phyloP scores from a whole-genome alignment of 2,329 filamentous ascomycete species.

The Pleomassaria siparia region DNA sequence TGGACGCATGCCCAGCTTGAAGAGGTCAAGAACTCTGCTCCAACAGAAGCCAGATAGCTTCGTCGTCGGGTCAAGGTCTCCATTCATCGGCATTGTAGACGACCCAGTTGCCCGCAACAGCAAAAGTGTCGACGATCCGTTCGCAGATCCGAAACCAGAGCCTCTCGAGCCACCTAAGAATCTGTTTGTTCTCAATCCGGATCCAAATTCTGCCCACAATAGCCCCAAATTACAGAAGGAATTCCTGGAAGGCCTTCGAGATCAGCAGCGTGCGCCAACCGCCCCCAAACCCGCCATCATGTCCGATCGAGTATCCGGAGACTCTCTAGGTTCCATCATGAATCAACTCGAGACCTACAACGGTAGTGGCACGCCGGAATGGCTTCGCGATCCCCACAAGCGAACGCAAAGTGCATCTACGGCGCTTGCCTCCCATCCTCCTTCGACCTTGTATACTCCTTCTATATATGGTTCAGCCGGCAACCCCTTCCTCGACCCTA shows the following conservation, averaged over 20 bases:
- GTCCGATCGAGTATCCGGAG: slow-evolving; percentile 20
- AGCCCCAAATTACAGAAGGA: slow-evolving; percentile 6
- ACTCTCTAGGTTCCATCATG: slow-evolving; percentile 35
- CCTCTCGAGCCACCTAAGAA: slow-evolving; percentile 17
- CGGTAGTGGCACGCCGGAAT: slow-evolving; percentile 26
- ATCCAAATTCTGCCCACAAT: slow-evolving; percentile 14
- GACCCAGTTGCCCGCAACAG: slow-evolving; percentile 25
- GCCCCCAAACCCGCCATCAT: slow-evolving; percentile 30
- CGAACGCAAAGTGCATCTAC: slow-evolving; percentile 33
- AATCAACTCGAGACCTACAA: slow-evolving; percentile 25
- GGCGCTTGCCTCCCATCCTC: slow-evolving; percentile 32
- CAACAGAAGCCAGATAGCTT: slow-evolving; percentile 35
- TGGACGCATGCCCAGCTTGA: slow-evolving; percentile 35
- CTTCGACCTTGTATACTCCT: slow-evolving; percentile 17
- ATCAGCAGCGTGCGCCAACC: slow-evolving; percentile 23
- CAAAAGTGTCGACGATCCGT: slow-evolving; percentile 24
- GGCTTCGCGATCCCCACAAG: slow-evolving; percentile 27
- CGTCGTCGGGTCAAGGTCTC: slow-evolving; percentile 19
- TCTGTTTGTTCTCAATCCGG: slow-evolving; percentile 29
- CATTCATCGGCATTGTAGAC: slow-evolving; percentile 32
- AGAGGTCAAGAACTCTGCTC: slow-evolving; percentile 32
- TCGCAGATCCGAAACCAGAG: slow-evolving; percentile 24
- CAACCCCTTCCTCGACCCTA: slow-evolving; percentile 32
- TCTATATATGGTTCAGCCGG: slow-evolving; percentile 26
- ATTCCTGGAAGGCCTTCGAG: slow-evolving; percentile 12